Evolutionary conservation across 2,329 filamentous ascomycete genomes (phyloP), one percentile per base, ranked within the genome.

Genomic region (Meredithiella fracta): DNA sequence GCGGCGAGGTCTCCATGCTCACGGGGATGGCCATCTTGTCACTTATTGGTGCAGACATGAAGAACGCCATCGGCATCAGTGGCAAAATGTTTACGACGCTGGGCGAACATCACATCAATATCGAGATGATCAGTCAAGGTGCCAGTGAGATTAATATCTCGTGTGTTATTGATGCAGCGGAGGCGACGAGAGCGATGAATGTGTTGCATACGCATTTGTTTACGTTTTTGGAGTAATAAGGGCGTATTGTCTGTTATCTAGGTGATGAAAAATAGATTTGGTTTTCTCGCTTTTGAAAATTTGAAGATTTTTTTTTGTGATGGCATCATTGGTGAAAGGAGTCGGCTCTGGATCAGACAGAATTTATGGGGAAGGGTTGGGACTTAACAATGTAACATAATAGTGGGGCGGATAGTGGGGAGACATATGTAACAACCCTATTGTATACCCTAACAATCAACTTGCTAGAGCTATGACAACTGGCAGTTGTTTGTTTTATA

Each of bases 71-170:
- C 57, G 92, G 92, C 60, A 88, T 98, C 60, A 86, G 86, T 6
- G 92, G 92, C 26, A 82, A 79, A 63, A 97, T 98, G 86, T 97
- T 98, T 69, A 87, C 85, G 51, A 94, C 90, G 1, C 74, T 98
- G 17, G 92, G 92, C 47, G 86, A 96, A 66, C 85, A 95, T 67
- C 86, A 86, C 63, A 83, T 98, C 65, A 98, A 98, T 67, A 88
- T 98, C 63, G 92, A 98, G 72, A 98, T 98, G 92, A 98, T 98
- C 62, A 95, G 88, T 23, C 92, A 98, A 72, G 92, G 92, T 64
- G 92, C 92, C 25, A 96, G 90, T 67, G 92, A 98, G 73, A 98
- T 98, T 70, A 98, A 97, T 68, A 98, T 98, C 59, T 95, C 89
- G 9, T 98, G 92, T 66, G 92, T 98, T 49, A 94, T 98, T 66